Conservation (phyloP, 768 basidiomycete species). For the Boletus huronensis region DNA sequence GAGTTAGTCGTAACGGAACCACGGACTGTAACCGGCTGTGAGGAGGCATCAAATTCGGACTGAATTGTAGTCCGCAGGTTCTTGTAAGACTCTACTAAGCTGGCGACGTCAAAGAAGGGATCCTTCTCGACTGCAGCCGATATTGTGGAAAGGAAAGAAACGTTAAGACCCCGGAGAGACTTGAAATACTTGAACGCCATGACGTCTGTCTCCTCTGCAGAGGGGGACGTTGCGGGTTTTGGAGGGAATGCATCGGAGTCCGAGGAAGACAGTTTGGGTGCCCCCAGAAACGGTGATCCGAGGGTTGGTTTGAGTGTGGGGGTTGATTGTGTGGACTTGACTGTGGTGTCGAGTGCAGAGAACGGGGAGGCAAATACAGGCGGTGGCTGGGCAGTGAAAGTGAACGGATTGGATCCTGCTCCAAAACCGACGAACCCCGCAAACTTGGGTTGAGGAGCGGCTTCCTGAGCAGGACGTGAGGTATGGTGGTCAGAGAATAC, state of each 20-base stretch:
- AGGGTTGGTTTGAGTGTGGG: conserved; percentile 18
- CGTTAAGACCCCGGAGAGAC: conserved; percentile 71
- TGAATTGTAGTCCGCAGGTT: conserved; percentile 51
- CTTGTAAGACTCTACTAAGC: conserved; percentile 57
- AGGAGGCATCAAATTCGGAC: conserved; percentile 47
- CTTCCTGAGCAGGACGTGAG: conserved; percentile 18
- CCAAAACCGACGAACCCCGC: conserved; percentile 54
- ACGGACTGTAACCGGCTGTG: conserved; percentile 10
- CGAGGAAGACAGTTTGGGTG: background rate
- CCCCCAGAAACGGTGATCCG: conserved; percentile 19
- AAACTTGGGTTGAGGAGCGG: conserved; percentile 43
- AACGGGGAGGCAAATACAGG: conserved; percentile 11
- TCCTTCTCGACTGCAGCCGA: conserved; percentile 60
- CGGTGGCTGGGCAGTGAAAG: conserved; percentile 35
- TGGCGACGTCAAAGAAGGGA: conserved; percentile 64
- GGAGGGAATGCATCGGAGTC: conserved; percentile 30
- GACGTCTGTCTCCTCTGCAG: conserved; percentile 28
- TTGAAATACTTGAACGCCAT: conserved; percentile 55
- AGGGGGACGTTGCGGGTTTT: conserved; percentile 16
- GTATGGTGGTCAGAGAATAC: conserved; percentile 11
- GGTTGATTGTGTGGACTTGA: conserved; percentile 12
- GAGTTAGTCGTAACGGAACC: conserved; percentile 8
- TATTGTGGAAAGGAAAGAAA: conserved; percentile 58
- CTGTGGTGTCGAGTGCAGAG: conserved; percentile 5
- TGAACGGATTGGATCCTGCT: conserved; percentile 35